Base-by-base conservation (phyloP, 2,329 filamentous ascomycete genomes). In the Colletotrichum chlorophyti region DNA sequence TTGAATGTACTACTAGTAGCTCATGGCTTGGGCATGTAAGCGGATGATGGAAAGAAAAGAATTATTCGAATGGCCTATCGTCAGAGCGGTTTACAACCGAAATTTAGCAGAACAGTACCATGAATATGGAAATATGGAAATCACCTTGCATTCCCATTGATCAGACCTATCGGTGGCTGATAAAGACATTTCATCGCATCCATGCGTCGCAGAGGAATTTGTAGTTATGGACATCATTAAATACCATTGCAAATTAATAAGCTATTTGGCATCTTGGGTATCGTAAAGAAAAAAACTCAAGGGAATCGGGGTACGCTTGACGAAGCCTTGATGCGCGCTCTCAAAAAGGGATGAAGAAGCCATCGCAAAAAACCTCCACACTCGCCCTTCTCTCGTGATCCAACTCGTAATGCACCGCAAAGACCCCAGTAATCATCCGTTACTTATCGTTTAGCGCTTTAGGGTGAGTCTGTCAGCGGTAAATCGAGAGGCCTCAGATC, bases 1-100 rank as follows among this genome's bases (percentile, higher is more conserved):
- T 45, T 78, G 78, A 14, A 74, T 27, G 15, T 54, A 11, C 41
- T 21, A 37, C 6, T 9, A 9, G 6, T 27, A 32, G 11, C 3
- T 4, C 2, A 9, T 10, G 4, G 27, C 2, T 11, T 11, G 12
- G 2, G 26, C 3, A 21, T 27, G 12, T 15, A 5, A 15, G 8
- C 12, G 4, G 9, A n/a, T n/a, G 15, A 14, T 17, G 6, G 15
- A 8, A 12, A 4, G 29, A 15, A 4, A 19, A 17, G 12, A 11
- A 2, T 7, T 17, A 1, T 2, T 31, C 8, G 9, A 10, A 21
- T 4, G 6, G 24, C 7, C n/a, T n/a, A n/a, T n/a, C n/a, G n/a
- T n/a, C n/a, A n/a, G n/a, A n/a, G n/a, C n/a, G n/a, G n/a, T n/a
- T n/a, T n/a, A n/a, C n/a, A n/a, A n/a, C n/a, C n/a, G n/a, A n/a